Base-by-base conservation (phyloP, 2,329 filamentous ascomycete genomes). In the Coniella lustricola region DNA sequence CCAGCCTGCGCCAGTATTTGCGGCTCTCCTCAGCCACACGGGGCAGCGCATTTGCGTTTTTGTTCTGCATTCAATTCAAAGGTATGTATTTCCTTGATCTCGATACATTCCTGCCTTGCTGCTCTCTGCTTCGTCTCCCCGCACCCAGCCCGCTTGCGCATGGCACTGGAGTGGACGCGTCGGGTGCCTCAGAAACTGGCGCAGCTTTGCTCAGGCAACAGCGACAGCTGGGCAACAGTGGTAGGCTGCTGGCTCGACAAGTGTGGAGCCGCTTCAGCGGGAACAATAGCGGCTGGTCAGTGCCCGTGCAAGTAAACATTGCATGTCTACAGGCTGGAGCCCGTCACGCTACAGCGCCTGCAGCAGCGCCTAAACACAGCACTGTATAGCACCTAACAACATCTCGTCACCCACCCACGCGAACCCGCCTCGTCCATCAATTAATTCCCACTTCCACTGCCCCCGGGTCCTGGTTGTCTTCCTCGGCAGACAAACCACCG, bases 291-390 rank as follows among this genome's bases (percentile, higher is more conserved):
- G n/a, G 16, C 9, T n/a, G 29, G 25, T 33, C 14, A 16, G 9
- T 9, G 9, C 22, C 25, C 25, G 25, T 29, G 17, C 17, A 34
- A 22, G 34, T 47, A 47, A 47, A 47, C 37, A 47, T 37, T 40
- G 44, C 37, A 34, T 35, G 18, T n/a, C 29, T 46, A n/a, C n/a
- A n/a, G 25, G 18, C 20, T n/a, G n/a, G n/a, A n/a, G n/a, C n/a
- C n/a, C n/a, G n/a, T n/a, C n/a, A n/a, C n/a, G n/a, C n/a, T n/a
- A 29, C 25, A 29, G 25, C 25, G 10, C 18, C 35, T n/a, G 16
- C 34, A 20, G 9, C 25, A 10, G 5, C 25, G 5, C 10, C 25
- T 29, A 5, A 29, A 10, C 25, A 10, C 25, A 29, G 10, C 25
- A 29, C 25, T 5, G 25, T 29, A 10, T 10, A 29, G 25, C 25